Conservation (phyloP, 129 eudicot genomes). For the Helianthus annuus region DNA sequence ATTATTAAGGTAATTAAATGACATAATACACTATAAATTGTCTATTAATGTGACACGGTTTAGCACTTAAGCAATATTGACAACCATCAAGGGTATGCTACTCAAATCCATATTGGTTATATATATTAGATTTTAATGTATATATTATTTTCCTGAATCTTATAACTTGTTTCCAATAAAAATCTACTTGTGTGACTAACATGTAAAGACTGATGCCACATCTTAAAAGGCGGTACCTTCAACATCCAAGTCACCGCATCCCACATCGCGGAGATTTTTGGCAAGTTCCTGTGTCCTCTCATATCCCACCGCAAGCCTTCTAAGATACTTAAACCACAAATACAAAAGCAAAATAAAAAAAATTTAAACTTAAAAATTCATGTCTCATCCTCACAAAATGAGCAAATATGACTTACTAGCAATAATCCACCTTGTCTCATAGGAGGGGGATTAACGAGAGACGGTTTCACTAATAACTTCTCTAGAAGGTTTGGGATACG, state of each 20-base stretch:
- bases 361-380: not conserved
- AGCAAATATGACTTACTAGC: slow-evolving; percentile 54
- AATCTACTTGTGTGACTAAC: not conserved
- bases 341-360: not conserved
- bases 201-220: slow-evolving; percentile 10
- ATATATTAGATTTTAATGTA: no score
- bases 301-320: slow-evolving; percentile 82
- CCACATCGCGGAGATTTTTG: slow-evolving; percentile 71
- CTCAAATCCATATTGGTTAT: no score
- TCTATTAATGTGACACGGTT: no score
- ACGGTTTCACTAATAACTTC: slow-evolving; percentile 75
- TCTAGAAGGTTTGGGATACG: slow-evolving; percentile 83
- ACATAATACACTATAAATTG: no score
- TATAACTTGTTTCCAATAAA: no score
- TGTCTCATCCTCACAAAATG: slow-evolving; percentile 12
- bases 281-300: slow-evolving; percentile 93
- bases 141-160: not conserved
- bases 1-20: not conserved
- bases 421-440: slow-evolving; percentile 80
- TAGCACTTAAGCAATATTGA: not conserved
- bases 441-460: slow-evolving; percentile 74
- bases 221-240: slow-evolving; percentile 59
- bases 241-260: slow-evolving; percentile 96
- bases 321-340: slow-evolving; percentile 58
- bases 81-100: not conserved